Base-by-base conservation (phyloP, 2,329 filamentous ascomycete genomes). In the Calonectria fujianensis region DNA sequence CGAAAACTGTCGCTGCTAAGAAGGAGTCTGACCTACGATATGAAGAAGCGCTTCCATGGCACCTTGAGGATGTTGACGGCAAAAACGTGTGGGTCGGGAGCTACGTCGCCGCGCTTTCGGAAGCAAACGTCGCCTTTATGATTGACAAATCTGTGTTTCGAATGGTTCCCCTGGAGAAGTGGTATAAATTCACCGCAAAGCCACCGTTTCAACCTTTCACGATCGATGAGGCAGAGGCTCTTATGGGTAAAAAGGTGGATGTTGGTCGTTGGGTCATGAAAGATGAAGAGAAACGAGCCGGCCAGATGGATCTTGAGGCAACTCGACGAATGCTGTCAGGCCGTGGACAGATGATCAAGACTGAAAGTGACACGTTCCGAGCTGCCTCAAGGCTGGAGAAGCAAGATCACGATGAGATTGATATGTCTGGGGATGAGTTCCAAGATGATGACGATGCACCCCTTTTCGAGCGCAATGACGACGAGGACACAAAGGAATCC, bases 31-130 rank as follows among this genome's bases (percentile, higher is more conserved):
- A 92, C 72, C 92, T 92, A 86, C 94, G 96, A 76, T 99, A 98
- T 79, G 97, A 98, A 83, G 97, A 99, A 84, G 95, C 96, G 5
- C 88, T 98, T 65, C 97, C 97, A 8, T 99, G 97, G 97, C 96
- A 98, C 83, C 86, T 99, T 45, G 97, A 99, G 83, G 97, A 99
- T 84, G 97, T 96, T 51, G 96, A 99, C 81, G 95, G 96, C 77
- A 98, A 96, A 84, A 96, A 98, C 80, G 94, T 95, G 3, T 98
- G 96, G 95, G 93, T 97, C 41, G 97, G 96, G 57, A 94, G 93
- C 72, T 98, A 98, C 80, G 94, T 98, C 80, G 94, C 94, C 32
- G 95, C 96, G 24, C 90, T 98, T 48, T 98, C 96, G 0, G 93
- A 96, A 80, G 93, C 95, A 67, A 95, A 96, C 66, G 93, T 97